Base-by-base conservation (phyloP, 176 grass and related monocot species). In the Musa itinerans region DNA sequence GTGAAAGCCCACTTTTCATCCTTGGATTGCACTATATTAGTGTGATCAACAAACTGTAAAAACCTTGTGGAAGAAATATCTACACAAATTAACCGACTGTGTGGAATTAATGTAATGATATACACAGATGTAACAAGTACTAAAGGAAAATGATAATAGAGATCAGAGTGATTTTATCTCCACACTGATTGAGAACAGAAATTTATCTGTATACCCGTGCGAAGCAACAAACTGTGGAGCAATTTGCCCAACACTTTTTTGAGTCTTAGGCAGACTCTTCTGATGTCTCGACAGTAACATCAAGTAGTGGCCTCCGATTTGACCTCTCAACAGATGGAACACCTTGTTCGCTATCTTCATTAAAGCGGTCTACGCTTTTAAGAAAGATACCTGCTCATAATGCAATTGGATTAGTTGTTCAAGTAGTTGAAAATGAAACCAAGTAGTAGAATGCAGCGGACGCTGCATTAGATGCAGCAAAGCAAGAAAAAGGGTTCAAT, bases 321-420 rank as follows among this genome's bases (percentile, higher is more conserved):
- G 93, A 86, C 76, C 87, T 92, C 65, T 90, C 83, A 3, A 75
- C 70, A 1, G 75, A 77, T 73, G 78, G 80, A 57, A 84, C 6
- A 23, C 9, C 73, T 53, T 89, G 78, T 69, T 93, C 86, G 2
- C 80, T 87, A 52, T 82, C 72, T 72, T 93, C 90, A 14, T 86
- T 80, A 65, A 86, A 99, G 56, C 84, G 84, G 76, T 99, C 95
- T 12, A 97, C 86, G 2, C 90, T 99, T 43, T 68, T 82, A 66
- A 94, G 59, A 87, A 92, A 94, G 82, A 99, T 91, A 52, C 84
- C 95, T 99, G 82, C 10, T 67, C 78, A 78, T 63, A 76, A 72
- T 22, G 34, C 19, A 83, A 69, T 69, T 25, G 58, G 43, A 12
- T 55, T 15, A 83, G 63, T 51, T 54, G 20, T 29, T 5, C 12